Percentiles rank a stretch among this genome's conserved stretches.
These are phyloP conservation scores for Vigna trinervia DNA, from an alignment of 306 rosid species.

Conservation along the genomic window DNA sequence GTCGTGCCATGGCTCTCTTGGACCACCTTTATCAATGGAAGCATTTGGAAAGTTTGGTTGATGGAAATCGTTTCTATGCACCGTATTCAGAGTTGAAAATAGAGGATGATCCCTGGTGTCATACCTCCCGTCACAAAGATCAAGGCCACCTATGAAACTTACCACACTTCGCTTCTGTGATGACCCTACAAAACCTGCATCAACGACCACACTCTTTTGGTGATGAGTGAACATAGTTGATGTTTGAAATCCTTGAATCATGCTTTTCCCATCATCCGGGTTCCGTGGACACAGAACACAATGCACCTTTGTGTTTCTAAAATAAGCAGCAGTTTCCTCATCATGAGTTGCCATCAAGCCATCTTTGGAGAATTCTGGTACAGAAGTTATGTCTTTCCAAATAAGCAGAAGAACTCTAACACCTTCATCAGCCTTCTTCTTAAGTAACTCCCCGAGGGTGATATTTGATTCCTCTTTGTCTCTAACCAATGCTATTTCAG, in stretches of 20 bases:
- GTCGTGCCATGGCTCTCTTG: constrained; percentile 96
- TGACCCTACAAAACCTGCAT: constrained; percentile 43
- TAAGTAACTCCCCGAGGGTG: constrained; percentile 72
- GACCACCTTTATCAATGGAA: constrained; percentile 80
- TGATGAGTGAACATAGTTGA: constrained; percentile 85
- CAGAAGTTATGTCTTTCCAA: constrained; percentile 81
- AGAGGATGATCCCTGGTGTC: constrained; percentile 68
- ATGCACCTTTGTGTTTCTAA: constrained; percentile 60
- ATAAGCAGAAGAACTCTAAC: constrained; percentile 75
- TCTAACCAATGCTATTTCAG: constrained; percentile 62
- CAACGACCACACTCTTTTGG: constrained; percentile 74
- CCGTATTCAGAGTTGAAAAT: constrained; percentile 57
- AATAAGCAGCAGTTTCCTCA: constrained; percentile 61
- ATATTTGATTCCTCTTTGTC: constrained; percentile 38
- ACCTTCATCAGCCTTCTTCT: constrained; percentile 70
- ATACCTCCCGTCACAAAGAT: constrained; percentile 86
- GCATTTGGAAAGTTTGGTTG: constrained; percentile 74
- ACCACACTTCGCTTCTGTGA: constrained; percentile 51
- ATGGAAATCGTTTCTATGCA: constrained; percentile 75
- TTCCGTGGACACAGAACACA: constrained; percentile 77
- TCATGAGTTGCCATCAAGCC: constrained; percentile 90
- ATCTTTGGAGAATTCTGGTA: constrained; percentile 45
- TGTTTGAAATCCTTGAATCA: constrained; percentile 60
- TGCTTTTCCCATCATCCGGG: constrained; percentile 68
- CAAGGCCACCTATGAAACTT: constrained; percentile 84